Evolutionary conservation across 352 stramenopile species (phyloP).

Genomic region (Phytopythium oedochilum): DNA sequence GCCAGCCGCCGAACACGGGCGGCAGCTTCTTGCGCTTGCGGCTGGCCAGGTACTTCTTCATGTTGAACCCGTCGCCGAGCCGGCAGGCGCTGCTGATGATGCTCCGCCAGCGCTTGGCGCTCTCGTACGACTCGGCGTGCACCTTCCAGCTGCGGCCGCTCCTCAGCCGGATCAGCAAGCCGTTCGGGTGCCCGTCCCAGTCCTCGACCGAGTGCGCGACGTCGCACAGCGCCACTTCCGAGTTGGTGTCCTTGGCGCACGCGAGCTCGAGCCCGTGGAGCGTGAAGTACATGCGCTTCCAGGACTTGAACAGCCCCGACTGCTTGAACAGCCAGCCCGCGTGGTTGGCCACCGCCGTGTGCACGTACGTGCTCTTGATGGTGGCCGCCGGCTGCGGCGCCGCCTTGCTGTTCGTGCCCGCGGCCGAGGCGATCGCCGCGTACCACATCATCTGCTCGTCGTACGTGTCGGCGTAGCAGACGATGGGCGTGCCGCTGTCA

Average conservation of each 20-base stretch:
- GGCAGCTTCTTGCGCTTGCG: conserved; percentile 61
- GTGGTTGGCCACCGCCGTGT: conserved; percentile 65
- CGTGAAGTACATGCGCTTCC: conserved; percentile 81
- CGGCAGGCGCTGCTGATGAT: conserved; percentile 51
- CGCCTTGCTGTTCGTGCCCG: conserved; percentile 43
- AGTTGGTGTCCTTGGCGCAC: conserved; percentile 73
- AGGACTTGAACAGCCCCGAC: conserved; percentile 70
- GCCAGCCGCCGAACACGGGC: conserved; percentile 75
- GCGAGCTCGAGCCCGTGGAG: conserved; percentile 70
- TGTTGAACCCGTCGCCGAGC: conserved; percentile 45
- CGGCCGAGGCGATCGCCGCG: conserved; percentile 52
- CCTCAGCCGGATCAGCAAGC: conserved; percentile 55
- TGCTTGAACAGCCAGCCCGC: conserved; percentile 81
- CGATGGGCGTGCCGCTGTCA: conserved; percentile 48
- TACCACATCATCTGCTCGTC: conserved; percentile 86
- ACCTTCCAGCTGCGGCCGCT: conserved; percentile 69
- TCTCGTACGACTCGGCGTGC: conserved; percentile 73
- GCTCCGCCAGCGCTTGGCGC: conserved; percentile 64
- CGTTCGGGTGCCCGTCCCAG: conserved; percentile 69
- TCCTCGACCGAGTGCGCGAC: conserved; percentile 53
- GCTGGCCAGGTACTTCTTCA: conserved; percentile 66
- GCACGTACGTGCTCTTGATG: conserved; percentile 75
- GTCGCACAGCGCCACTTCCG: conserved; percentile 50
- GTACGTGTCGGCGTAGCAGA: conserved; percentile 78
- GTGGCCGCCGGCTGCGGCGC: conserved; percentile 21